Evolutionary conservation across 2,329 filamentous ascomycete genomes (phyloP).

Genomic region (Cadophora luteo-olivacea): DNA sequence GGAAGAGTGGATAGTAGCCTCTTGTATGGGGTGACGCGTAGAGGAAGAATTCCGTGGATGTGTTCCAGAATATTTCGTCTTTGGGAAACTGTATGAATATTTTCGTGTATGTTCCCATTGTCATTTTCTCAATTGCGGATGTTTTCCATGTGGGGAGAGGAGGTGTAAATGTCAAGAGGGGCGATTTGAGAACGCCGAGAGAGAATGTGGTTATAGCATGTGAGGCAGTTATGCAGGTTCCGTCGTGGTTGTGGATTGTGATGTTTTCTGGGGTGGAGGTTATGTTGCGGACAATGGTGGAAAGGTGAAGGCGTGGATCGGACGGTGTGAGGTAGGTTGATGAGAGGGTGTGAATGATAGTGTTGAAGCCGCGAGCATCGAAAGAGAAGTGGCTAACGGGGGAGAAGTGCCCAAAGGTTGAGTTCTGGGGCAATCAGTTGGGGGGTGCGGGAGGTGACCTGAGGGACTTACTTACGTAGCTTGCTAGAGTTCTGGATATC

Average conservation of each 20-base stretch:
- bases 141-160: constrained; percentile 68
- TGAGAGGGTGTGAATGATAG: constrained; percentile 63
- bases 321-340: constrained; percentile 59
- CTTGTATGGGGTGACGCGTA: constrained; percentile 30
- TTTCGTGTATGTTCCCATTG: constrained; percentile 77
- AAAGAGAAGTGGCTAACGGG: constrained; percentile 66
- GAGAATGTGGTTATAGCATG: constrained; percentile 73
- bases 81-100: constrained; percentile 69
- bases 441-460: neutral
- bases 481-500: constrained; percentile 4
- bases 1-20: constrained; percentile 63
- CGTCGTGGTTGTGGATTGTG: constrained; percentile 58
- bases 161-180: constrained; percentile 63
- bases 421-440: constrained; percentile 52
- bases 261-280: constrained; percentile 59
- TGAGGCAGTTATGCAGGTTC: constrained; percentile 59
- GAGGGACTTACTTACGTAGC: constrained; percentile 6
- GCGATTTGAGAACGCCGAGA: constrained; percentile 70
- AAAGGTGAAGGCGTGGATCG: constrained; percentile 64
- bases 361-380: constrained; percentile 67
- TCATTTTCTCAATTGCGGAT: constrained; percentile 66
- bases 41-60: constrained; percentile 53
- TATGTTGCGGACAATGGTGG: constrained; percentile 62
- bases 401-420: constrained; percentile 68
- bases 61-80: constrained; percentile 69